Conservation (phyloP, 495 filamentous ascomycete genomes). For the Aspergillus indologenus region DNA sequence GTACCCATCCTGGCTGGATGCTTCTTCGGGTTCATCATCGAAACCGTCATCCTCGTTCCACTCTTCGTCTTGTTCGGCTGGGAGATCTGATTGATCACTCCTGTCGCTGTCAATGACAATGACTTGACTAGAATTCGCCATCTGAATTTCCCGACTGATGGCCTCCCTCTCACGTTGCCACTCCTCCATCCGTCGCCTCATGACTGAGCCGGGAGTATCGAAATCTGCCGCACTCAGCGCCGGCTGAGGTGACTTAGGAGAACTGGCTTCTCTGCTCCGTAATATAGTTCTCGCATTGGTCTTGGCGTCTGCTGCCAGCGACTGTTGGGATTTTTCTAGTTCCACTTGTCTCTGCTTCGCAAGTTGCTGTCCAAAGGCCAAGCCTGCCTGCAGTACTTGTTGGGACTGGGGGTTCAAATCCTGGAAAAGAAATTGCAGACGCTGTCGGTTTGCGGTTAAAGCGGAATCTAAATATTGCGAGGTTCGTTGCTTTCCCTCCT, state of each 20-base stretch:
- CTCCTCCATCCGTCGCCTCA: constrained; percentile 36
- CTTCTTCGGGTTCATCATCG: background rate
- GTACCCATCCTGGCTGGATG: background rate
- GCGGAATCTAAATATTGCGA: constrained; percentile 15
- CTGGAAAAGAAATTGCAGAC: constrained; percentile 41
- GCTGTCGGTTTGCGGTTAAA: constrained; percentile 27
- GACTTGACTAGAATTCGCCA: constrained; percentile 45
- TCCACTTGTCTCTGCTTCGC: constrained; percentile 30
- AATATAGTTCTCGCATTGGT: constrained; percentile 5
- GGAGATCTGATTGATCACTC: constrained; percentile 7
- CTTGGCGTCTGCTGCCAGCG: constrained; percentile 5
- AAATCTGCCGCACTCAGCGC: constrained; percentile 6
- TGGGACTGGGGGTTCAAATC: constrained; percentile 43
- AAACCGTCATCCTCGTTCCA: constrained; percentile 4
- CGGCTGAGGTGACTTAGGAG: constrained; percentile 14
- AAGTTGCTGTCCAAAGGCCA: constrained; percentile 50
- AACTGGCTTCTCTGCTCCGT: constrained; percentile 1
- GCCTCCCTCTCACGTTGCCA: constrained; percentile 52
- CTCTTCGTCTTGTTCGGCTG: constrained; percentile 1
- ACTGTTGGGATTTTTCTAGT: constrained; percentile 8
- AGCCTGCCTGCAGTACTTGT: constrained; percentile 42
- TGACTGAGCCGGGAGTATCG: constrained; percentile 17
- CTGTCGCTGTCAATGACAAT: constrained; percentile 52
- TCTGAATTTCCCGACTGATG: constrained; percentile 48
- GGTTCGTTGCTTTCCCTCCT: constrained; percentile 17